Evolutionary conservation across 352 stramenopile species (phyloP).

Genomic region (Phytophthora constricta): DNA sequence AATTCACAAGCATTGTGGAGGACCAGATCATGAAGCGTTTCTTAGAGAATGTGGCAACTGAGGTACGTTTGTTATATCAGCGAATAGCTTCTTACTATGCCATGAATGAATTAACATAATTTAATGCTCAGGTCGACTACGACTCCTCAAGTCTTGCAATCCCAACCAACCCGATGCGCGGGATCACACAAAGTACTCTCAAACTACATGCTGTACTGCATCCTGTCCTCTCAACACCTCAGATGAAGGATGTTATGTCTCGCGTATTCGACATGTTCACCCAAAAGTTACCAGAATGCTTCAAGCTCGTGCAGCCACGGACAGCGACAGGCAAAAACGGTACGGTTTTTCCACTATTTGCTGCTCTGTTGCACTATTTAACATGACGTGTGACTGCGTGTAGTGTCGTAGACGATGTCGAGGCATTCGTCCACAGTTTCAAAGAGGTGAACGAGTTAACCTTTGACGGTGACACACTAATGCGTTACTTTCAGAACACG

Average conservation of each 20-base stretch:
- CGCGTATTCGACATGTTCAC: slow-evolving; percentile 90
- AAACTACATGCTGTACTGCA: slow-evolving; percentile 96
- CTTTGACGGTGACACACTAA: slow-evolving; percentile 68
- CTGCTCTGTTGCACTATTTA: slow-evolving; percentile 4
- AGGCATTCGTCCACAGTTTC: slow-evolving; percentile 78
- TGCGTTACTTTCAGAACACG: slow-evolving; percentile 65
- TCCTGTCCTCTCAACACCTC: slow-evolving; percentile 91
- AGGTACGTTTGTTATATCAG: slow-evolving; percentile 38
- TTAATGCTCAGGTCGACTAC: slow-evolving; percentile 75
- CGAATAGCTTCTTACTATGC: too few relatives aligned
- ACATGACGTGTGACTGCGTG: not conserved
- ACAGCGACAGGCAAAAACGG: slow-evolving; percentile 78
- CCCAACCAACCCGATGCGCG: slow-evolving; percentile 89
- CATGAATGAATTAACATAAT: slow-evolving; percentile 22
- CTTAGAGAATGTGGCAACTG: slow-evolving; percentile 76
- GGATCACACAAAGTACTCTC: slow-evolving; percentile 93
- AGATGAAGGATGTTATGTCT: slow-evolving; percentile 96
- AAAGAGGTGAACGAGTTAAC: slow-evolving; percentile 68
- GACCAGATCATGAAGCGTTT: slow-evolving; percentile 96
- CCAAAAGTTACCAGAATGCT: slow-evolving; percentile 90
- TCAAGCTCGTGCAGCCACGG: slow-evolving; percentile 83
- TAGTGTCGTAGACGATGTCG: slow-evolving; percentile 79
- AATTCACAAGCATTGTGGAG: slow-evolving; percentile 98
- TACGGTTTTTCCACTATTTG: slow-evolving; percentile 26
- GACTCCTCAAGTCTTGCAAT: slow-evolving; percentile 61